Evolutionary conservation across 257 asterid genomes (phyloP), one percentile per base, ranked within the genome.

Genomic region (Gentiana macrophylla): DNA sequence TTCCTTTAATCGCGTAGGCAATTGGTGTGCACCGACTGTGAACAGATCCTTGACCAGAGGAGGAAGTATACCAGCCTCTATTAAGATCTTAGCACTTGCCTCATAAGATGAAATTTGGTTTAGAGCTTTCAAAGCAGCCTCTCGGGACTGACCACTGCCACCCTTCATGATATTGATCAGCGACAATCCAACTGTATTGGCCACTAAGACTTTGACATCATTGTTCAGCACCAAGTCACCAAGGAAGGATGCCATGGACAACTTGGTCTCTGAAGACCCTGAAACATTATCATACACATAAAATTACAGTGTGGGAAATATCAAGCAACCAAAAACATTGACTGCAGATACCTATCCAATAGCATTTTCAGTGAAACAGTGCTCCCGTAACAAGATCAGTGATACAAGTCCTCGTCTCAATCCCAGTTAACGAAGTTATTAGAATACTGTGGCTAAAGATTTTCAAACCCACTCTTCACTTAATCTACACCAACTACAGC

Each of bases 1-100:
- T 70, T 88, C 98, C 65, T 88, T 92, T 46, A 92, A 80, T 5
- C 82, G 76, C 83, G 68, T 77, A 7, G 97, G 93, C 54, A 87
- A 70, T 59, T 68, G 82, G 57, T 80, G 80, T 34, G 87, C 68
- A 47, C 95, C 93, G 11, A 81, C 88, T 0, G 79, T 72, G 77
- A 92, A 92, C 1, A 92, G 94, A 73, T 88, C 95, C 71, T 78
- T 81, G 72, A 92, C 86, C 3, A 92, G 95, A 12, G 94, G 98
- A 0, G 94, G 97, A 64, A 92, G 97, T 57, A 92, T 83, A 37
- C 96, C 98, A 4, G 90, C 90, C 79, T 83, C 94, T 24, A 88
- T 80, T 65, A 92, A 66, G 58, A 83, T 75, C 68, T 79, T 80
- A 24, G 98, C 93, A 37, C 98, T 92, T 35, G 75, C 64, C 60